Percentiles rank a stretch among this genome's conserved stretches.
Evolutionary conservation across 495 filamentous ascomycete genomes (phyloP).

Genomic region (Penicillium coprophilum): DNA sequence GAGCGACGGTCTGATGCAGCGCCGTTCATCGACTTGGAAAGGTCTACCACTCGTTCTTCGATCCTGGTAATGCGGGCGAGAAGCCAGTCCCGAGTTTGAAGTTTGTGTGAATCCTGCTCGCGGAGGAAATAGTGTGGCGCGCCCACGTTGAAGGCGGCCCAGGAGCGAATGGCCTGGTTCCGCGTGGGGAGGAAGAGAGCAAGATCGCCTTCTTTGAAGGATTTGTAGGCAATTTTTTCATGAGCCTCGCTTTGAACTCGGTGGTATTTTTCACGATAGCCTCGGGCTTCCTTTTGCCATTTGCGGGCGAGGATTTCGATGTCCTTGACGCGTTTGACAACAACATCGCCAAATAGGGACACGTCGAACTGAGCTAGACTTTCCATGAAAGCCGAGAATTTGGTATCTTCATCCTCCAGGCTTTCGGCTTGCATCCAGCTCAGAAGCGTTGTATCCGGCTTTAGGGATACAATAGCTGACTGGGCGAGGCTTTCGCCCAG

Average conservation of each 20-base stretch:
- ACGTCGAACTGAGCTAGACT: slow-evolving; percentile 74
- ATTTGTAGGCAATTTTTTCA: slow-evolving; percentile 93
- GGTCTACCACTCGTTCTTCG: slow-evolving; percentile 89
- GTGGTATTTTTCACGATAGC: slow-evolving; percentile 86
- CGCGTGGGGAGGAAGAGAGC: slow-evolving; percentile 93
- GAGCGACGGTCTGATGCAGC: slow-evolving; percentile 57
- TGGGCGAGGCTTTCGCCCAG: slow-evolving; percentile 60
- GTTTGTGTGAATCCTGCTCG: slow-evolving; percentile 85
- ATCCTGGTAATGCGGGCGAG: slow-evolving; percentile 90
- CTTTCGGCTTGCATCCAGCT: slow-evolving; percentile 76
- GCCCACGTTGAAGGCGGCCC: slow-evolving; percentile 97
- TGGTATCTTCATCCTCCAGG: slow-evolving; percentile 62
- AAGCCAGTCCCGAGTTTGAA: slow-evolving; percentile 84
- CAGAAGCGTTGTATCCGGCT: slow-evolving; percentile 64
- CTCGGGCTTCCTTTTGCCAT: slow-evolving; percentile 81
- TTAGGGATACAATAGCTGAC: slow-evolving; percentile 52
- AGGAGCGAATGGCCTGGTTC: slow-evolving; percentile 89
- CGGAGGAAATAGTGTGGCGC: slow-evolving; percentile 96
- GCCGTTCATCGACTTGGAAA: slow-evolving; percentile 69
- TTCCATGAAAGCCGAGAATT: slow-evolving; percentile 69
- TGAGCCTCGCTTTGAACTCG: slow-evolving; percentile 82
- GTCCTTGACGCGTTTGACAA: slow-evolving; percentile 85
- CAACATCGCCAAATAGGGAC: slow-evolving; percentile 74
- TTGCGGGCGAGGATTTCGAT: slow-evolving; percentile 86
- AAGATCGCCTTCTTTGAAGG: slow-evolving; percentile 95